Evolutionary conservation across 108 stramenopile species (phyloP), one percentile per base, ranked within the genome.

Genomic region (Nannochloropsis gaditana): DNA sequence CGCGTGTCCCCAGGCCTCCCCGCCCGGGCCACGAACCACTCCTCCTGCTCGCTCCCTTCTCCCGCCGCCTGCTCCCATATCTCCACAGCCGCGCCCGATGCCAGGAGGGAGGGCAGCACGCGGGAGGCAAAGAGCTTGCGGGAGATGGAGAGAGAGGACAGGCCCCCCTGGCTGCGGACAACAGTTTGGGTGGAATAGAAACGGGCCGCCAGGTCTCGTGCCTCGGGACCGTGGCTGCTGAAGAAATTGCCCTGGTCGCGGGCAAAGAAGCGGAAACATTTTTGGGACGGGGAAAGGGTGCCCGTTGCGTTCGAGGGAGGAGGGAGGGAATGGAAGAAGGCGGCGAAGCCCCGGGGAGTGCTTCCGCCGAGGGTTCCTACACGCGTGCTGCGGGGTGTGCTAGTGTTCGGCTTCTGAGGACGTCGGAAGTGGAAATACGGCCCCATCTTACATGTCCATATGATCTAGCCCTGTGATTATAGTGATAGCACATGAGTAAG

Each of bases 171-270:
- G 4, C n/a, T 15, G 59, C 59, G 59, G 59, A 73, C 8, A 4
- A 73, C 59, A n/a, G 59, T 73, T n/a, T 73, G 59, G n/a, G 59
- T 73, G 59, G 59, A 73, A n/a, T n/a, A 73, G 59, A 73, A 73
- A 73, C 59, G 59, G 59, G 19, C 19, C 19, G 59, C 59, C n/a
- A 73, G 15, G 15, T 73, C 59, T n/a, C n/a, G 59, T 15, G 6
- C 59, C 59, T 73, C 59, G 59, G 59, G 59, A 4, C 59, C 59
- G 59, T 73, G 59, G 59, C 59, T 73, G 8, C 19, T 73, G 8
- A n/a, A 73, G n/a, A 73, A 73, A 15, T n/a, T n/a, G 6, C 59
- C 59, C n/a, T 73, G 59, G n/a, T 73, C 59, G 19, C 59, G 59
- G 19, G 59, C 59, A n/a, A 73, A 73, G 6, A 73, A 73, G 8